Base-by-base conservation (phyloP, 2,329 filamentous ascomycete genomes). In the Sarocladium strictum region DNA sequence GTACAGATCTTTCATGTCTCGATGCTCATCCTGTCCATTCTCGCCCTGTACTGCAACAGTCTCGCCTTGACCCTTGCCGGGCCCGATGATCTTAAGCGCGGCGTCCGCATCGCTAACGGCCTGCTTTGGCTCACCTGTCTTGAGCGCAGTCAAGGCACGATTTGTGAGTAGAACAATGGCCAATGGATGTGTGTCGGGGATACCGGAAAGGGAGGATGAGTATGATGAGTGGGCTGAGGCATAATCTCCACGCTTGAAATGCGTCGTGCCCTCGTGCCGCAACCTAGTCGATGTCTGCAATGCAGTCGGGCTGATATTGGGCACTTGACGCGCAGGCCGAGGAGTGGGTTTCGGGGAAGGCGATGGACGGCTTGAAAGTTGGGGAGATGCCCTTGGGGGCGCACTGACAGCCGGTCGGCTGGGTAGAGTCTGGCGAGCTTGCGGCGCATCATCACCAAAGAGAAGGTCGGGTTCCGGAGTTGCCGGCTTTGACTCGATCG, bases 241-340 rank as follows among this genome's bases (percentile, higher is more conserved):
- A 68, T 90, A 99, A 69, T 99, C 94, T 32, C 94, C 94, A 33
- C 90, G 84, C 71, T 97, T 97, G 74, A 96, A 97, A 60, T 95
- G 89, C 53, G 88, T 86, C 10, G 91, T 90, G 17, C 93, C 94
- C 59, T 86, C 85, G 49, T 86, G 78, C 14, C 94, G 87, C 63
- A 94, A 83, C 47, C 83, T 79, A n/a, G 87, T 86, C 10, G 90
- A 96, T 3, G 83, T 83, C 59, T 86, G 81, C 17, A 97, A 76
- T 1, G 86, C 85, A 6, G 84, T 79, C 1, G 85, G 72, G 3
- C 89, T 85, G 12, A 95, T 75, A 1, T 78, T 66, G 1, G 93
- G 92, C 32, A 89, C 76, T 33, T 78, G 76, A 14, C 86, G 79
- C 37, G 76, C 69, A 29, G 80, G 76, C 10, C 72, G 74, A 51